These are phyloP conservation scores for Pythium brassicae DNA, from an alignment of 352 stramenopile genomes.

Conservation along the genomic window DNA sequence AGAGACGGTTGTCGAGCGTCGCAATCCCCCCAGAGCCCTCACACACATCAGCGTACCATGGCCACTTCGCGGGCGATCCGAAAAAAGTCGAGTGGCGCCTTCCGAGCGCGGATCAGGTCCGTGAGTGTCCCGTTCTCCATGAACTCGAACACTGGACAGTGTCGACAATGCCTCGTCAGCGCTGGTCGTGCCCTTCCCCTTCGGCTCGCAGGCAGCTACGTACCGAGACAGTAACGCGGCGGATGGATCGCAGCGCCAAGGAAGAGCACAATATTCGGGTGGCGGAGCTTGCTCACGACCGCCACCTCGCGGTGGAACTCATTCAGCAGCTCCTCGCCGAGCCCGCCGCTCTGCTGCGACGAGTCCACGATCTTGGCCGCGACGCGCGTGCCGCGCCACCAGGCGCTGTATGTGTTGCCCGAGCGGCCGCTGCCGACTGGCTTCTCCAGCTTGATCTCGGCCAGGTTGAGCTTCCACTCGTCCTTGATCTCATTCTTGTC, in stretches of 20 bases:
- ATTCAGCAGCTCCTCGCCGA: slow-evolving; percentile 79
- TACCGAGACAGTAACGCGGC: slow-evolving; percentile 79
- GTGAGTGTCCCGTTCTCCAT: slow-evolving; percentile 86
- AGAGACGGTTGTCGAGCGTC: no score
- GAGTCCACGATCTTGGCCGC: slow-evolving; percentile 78
- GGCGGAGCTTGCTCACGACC: slow-evolving; percentile 79
- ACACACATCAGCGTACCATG: slow-evolving; percentile 69
- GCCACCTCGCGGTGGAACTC: slow-evolving; percentile 84
- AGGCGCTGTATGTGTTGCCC: slow-evolving; percentile 74
- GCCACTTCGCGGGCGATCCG: slow-evolving; percentile 69
- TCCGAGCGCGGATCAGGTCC: slow-evolving; percentile 68
- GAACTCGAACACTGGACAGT: slow-evolving; percentile 72
- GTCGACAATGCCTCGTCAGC: background rate
- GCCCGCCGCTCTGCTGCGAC: slow-evolving; percentile 53
- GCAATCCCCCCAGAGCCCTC: no score
- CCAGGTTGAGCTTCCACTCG: slow-evolving; percentile 75
- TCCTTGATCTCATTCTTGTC: slow-evolving; percentile 84
- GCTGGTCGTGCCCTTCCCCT: no score
- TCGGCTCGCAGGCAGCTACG: no score
- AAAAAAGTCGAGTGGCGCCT: slow-evolving; percentile 77
- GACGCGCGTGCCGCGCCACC: slow-evolving; percentile 77
- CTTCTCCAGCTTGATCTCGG: slow-evolving; percentile 68
- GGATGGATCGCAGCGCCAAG: slow-evolving; percentile 73
- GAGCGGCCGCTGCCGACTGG: slow-evolving; percentile 68
- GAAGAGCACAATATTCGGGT: slow-evolving; percentile 86